A percentile compares a stretch with the other conserved stretches of the same genome.
Conservation (phyloP, 352 stramenopile species). For the Vaucheria bursata region DNA sequence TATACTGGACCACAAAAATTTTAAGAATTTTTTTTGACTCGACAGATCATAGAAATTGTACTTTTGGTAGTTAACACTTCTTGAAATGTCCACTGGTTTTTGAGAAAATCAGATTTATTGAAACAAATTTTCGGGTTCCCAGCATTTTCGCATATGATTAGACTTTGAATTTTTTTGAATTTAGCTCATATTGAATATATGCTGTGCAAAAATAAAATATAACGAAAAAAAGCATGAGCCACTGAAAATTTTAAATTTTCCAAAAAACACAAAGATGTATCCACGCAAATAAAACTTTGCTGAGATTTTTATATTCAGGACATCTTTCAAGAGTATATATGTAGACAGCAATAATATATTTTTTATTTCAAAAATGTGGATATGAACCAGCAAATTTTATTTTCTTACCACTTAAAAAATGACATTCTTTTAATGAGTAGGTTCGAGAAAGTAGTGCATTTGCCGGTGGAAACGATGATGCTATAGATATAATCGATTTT, state of each 20-base stretch:
- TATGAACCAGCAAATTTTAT: background rate
- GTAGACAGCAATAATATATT: background rate
- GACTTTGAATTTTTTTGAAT: background rate
- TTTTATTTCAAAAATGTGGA: background rate
- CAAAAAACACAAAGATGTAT: background rate
- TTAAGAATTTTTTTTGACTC: no score
- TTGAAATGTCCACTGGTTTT: no score
- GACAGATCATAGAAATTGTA: no score
- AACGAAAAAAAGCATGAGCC: background rate
- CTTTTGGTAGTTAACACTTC: no score
- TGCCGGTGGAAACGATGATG: conserved; percentile 24
- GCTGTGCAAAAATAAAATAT: background rate
- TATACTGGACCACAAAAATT: no score
- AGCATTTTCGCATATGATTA: no score
- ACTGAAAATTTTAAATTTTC: background rate
- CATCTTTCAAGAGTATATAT: no score
- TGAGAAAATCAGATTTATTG: no score
- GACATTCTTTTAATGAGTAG: background rate
- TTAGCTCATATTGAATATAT: background rate
- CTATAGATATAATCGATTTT: conserved; percentile 31
- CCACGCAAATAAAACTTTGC: background rate
- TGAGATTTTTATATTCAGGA: no score
- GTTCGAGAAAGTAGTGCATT: conserved; percentile 40
- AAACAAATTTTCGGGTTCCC: no score
- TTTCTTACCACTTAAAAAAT: background rate